Evolutionary conservation across 148 eudicot species (phyloP).

Genomic region (Cornus suecica): DNA sequence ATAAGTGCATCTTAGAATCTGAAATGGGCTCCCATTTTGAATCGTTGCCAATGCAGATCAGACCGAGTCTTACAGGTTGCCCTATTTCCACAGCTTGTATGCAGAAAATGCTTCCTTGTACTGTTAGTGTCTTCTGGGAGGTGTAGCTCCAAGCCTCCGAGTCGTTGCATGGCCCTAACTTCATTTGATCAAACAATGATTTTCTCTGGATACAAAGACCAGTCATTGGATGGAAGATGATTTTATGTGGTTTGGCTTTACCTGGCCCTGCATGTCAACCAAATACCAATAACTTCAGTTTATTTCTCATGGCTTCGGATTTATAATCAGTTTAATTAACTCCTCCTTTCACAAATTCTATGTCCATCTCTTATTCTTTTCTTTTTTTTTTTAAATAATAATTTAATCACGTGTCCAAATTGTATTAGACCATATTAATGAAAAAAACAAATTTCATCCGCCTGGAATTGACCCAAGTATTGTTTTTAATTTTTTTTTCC

Average conservation of each 20-base stretch:
- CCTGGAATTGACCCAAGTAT: no score
- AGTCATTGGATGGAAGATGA: conserved; percentile 70
- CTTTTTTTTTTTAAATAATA: no score
- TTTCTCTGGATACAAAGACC: conserved; percentile 59
- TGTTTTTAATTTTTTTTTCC: no score
- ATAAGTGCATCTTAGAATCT: conserved; percentile 77
- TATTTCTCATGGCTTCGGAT: no score
- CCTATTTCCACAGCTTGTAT: conserved; percentile 42
- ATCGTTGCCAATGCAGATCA: conserved; percentile 26
- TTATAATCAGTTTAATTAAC: no score
- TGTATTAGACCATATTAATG: no score
- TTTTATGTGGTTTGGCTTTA: conserved; percentile 32
- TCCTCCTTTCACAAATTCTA: no score
- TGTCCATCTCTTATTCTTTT: no score
- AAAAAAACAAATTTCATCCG: no score
- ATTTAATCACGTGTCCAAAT: no score
- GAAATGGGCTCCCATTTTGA: conserved; percentile 67
- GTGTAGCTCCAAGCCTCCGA: conserved; percentile 58
- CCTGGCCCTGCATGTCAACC: conserved; percentile 55
- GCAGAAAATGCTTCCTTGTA: conserved; percentile 51
- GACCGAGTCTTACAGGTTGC: conserved; percentile 38
- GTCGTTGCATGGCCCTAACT: conserved; percentile 57
- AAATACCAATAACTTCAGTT: background rate
- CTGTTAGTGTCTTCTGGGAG: conserved; percentile 32
- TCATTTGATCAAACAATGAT: conserved; percentile 30